Evolutionary conservation across 495 filamentous ascomycete species (phyloP).

Genomic region (Aspergillus bertholletiae): DNA sequence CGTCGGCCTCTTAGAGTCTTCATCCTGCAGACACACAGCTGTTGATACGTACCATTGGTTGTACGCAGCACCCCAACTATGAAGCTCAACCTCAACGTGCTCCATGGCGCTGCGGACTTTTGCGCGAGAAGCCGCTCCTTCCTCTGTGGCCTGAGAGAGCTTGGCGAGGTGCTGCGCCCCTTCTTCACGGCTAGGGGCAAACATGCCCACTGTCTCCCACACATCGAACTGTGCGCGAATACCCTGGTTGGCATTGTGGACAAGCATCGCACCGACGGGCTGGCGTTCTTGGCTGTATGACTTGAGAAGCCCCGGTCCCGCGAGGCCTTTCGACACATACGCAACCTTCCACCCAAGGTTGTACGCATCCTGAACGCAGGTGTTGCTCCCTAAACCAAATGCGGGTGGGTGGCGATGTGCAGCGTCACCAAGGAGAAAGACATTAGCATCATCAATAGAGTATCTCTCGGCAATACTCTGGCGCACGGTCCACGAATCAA

Average conservation of each 20-base stretch:
- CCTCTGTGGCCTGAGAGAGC: neutral
- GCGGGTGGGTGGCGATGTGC: slow-evolving; percentile 49
- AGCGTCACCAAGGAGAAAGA: slow-evolving; percentile 47
- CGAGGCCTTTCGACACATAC: slow-evolving; percentile 37
- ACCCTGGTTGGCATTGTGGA: slow-evolving; percentile 37
- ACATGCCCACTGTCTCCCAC: slow-evolving; percentile 27
- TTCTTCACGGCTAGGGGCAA: slow-evolving; percentile 20
- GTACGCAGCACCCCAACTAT: slow-evolving; percentile 46
- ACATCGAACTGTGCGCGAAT: slow-evolving; percentile 34
- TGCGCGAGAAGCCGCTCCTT: neutral
- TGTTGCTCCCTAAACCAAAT: slow-evolving; percentile 47
- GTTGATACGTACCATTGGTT: slow-evolving; percentile 39
- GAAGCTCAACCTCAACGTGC: slow-evolving; percentile 35
- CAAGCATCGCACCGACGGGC: slow-evolving; percentile 30
- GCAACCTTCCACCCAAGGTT: slow-evolving; percentile 55
- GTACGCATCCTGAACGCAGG: slow-evolving; percentile 50
- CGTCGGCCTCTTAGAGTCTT: neutral
- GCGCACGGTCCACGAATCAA: slow-evolving; percentile 41
- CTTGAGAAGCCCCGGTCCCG: slow-evolving; percentile 30
- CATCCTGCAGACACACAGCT: slow-evolving; percentile 21
- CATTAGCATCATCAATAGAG: slow-evolving; percentile 14
- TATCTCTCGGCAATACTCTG: slow-evolving; percentile 44
- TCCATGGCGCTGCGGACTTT: slow-evolving; percentile 22
- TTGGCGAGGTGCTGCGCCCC: slow-evolving; percentile 6
- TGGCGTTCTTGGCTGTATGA: slow-evolving; percentile 43